Percentiles rank a stretch among this genome's conserved stretches.
These are phyloP conservation scores for Neocatenulostroma microsporum DNA, from an alignment of 2,329 filamentous ascomycete species.

Conservation along the genomic window DNA sequence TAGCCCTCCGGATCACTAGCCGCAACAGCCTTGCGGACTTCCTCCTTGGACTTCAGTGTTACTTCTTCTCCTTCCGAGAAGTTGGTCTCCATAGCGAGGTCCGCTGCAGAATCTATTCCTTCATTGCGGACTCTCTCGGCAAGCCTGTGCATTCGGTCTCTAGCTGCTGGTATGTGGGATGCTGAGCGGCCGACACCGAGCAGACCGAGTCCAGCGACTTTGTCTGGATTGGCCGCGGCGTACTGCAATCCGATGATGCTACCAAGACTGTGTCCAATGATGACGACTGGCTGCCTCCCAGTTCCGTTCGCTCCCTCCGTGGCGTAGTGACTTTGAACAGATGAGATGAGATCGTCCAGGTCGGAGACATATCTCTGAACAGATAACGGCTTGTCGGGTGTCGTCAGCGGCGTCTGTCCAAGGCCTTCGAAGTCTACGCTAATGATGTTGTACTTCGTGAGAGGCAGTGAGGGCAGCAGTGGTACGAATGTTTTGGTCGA, in stretches of 20 bases:
- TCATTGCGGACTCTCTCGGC: conserved; percentile 6
- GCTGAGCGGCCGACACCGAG: conserved; percentile 10
- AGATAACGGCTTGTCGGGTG: conserved; percentile 1
- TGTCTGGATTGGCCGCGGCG: conserved; percentile 3
- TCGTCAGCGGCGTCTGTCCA: conserved; percentile 4
- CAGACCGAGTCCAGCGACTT: conserved; percentile 26
- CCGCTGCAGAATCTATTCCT: conserved; percentile 6
- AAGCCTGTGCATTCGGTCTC: conserved; percentile 7
- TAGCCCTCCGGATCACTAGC: conserved; percentile 9
- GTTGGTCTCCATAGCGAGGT: conserved; percentile 6
- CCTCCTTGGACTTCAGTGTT: neutral
- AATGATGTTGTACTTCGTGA: conserved; percentile 5
- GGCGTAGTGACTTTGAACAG: conserved; percentile 4
- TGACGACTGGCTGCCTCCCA: conserved; percentile 3
- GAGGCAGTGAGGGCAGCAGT: conserved; percentile 7
- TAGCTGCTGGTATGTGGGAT: conserved; percentile 8
- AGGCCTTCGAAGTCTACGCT: conserved; percentile 11
- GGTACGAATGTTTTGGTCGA: conserved; percentile 8
- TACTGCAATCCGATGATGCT: conserved; percentile 11
- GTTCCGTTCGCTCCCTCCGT: neutral
- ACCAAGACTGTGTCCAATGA: conserved; percentile 12
- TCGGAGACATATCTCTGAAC: conserved; percentile 9
- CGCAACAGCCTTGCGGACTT: conserved; percentile 4
- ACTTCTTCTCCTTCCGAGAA: conserved; percentile 4
- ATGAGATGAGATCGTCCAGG: conserved; percentile 11